Evolutionary conservation across 345 rosid genomes (phyloP).

Genomic region (Eucalyptus melliodora): DNA sequence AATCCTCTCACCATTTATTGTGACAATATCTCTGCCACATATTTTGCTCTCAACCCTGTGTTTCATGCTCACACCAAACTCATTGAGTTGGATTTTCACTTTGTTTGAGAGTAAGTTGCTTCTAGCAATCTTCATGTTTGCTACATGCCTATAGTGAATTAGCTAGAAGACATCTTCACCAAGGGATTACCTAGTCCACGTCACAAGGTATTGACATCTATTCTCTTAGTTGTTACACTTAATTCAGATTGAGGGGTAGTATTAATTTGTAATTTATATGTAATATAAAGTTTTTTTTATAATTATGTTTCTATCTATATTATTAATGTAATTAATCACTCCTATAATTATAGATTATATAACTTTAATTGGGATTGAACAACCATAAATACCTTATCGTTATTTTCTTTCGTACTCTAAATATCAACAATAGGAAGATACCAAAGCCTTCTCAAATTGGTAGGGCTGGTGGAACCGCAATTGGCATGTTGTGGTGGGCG

Average conservation of each 20-base stretch:
- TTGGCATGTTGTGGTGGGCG: not conserved
- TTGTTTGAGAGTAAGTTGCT: not conserved
- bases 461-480: not conserved
- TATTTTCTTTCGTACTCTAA: not conserved
- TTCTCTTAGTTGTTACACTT: not conserved
- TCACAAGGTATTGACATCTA: not conserved
- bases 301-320: too few species aligned
- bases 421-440: not conserved
- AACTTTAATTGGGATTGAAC: not conserved
- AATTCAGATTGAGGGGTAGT: accelerated
- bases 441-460: not conserved
- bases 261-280: too few species aligned
- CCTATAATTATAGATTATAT: not conserved
- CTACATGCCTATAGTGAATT: not conserved
- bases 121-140: not conserved
- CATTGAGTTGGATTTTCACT: not conserved
- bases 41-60: not conserved
- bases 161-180: not conserved
- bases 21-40: not conserved
- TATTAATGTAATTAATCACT: not conserved
- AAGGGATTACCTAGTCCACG: not conserved
- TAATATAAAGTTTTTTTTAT: too few species aligned
- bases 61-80: not conserved
- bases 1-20: not conserved
- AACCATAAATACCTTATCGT: not conserved